Conservation (phyloP, 352 stramenopile genomes). For the Phytopythium boreale region DNA sequence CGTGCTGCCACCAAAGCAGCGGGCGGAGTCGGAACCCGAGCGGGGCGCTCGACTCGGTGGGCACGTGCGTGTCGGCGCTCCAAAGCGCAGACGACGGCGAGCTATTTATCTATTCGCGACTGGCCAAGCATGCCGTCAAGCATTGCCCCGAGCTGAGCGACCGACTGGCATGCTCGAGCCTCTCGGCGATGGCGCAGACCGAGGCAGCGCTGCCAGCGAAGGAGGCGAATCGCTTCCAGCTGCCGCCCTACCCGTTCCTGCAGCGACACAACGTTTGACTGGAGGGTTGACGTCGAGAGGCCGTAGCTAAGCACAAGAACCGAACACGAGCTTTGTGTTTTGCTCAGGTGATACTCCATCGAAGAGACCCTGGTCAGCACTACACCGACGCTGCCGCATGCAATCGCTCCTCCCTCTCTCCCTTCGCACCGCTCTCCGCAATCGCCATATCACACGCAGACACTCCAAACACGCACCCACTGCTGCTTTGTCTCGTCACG, state of each 20-base stretch:
- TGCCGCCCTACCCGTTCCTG: conserved; percentile 36
- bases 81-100: conserved; percentile 24
- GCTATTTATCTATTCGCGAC: conserved; percentile 34
- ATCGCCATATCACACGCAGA: neutral
- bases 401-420: neutral
- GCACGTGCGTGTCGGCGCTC: conserved; percentile 22
- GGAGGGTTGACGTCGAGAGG: neutral
- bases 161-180: conserved; percentile 19
- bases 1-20: conserved; percentile 27
- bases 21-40: neutral
- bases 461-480: neutral
- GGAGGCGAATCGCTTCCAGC: conserved; percentile 25
- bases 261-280: neutral
- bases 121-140: conserved; percentile 25
- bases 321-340: neutral
- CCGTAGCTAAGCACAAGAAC: neutral
- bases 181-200: conserved; percentile 17
- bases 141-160: conserved; percentile 24
- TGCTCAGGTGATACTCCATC: neutral
- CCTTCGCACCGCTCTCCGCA: neutral
- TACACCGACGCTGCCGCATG: neutral
- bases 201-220: conserved; percentile 12
- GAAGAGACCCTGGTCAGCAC: too few species aligned
- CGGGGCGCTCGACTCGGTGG: conserved; percentile 5
- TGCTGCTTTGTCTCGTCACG: neutral